Base-by-base conservation (phyloP, 306 rosid species). In the Quercus aquifolioides region DNA sequence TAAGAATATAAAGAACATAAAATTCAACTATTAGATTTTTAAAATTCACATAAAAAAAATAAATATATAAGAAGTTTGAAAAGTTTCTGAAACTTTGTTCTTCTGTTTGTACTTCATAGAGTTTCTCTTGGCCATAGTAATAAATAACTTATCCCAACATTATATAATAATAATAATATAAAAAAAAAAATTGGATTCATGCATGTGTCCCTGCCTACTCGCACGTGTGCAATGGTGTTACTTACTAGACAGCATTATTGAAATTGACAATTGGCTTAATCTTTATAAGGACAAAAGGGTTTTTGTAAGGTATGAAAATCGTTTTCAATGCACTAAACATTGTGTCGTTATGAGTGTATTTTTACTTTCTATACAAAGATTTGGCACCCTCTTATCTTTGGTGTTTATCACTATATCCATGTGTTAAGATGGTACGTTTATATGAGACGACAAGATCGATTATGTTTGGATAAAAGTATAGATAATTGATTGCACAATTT, bases 151-250 rank as follows among this genome's bases (percentile, higher is more conserved):
- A 59, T 59, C 33, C 67, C 67, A 23, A 11, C 30, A 11, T 9
- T 12, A 58, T 58, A 3, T n/a, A 3, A 20, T 9, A 41, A 3
- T n/a, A n/a, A n/a, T n/a, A n/a, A n/a, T n/a, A n/a, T n/a, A 21
- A 21, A 60, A 21, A 1, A 60, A 4, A 10, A 60, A 49, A 3
- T 1, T 3, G 28, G 67, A 25, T 25, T 60, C 5, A 25, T 21
- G 35, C 12, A 12, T 49, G 54, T 49, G 54, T 2, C 18, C 30
- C 12, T 21, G 31, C 25, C 35, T 60, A 23, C 33, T 26, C 63
- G 51, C 51, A 71, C 60, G 59, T 71, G 81, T 70, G 21, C 26
- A 3, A 30, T 71, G 72, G 19, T 69, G 76, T 70, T 19, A 30
- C 17, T 25, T 19, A n/a, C 17, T 18, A 6, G 77, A 43, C 74